Conservation (phyloP, 139 green algal species). For the Zygnema cylindricum region DNA sequence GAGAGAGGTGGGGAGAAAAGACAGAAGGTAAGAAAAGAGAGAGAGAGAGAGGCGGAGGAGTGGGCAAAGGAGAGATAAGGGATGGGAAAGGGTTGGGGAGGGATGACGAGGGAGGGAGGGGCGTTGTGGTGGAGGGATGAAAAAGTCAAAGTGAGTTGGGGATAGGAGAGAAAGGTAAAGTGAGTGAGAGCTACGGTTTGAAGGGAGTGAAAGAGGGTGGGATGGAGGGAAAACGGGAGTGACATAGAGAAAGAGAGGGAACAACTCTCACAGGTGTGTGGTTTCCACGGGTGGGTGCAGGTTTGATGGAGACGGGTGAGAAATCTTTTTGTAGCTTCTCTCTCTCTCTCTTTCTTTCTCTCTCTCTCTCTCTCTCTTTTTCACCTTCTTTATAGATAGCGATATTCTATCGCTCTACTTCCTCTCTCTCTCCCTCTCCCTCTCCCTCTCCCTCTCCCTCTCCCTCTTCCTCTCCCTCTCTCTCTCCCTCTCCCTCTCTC, state of each 20-base stretch:
- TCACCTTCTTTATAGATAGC: no score
- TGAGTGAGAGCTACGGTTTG: background rate
- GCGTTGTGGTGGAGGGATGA: background rate
- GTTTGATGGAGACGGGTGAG: constrained; percentile 51
- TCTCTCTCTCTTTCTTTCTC: background rate
- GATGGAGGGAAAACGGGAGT: background rate
- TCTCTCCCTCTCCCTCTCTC: background rate
- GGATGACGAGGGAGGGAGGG: background rate
- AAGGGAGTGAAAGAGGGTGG: background rate
- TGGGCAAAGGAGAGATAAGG: background rate
- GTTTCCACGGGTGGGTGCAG: constrained; percentile 35
- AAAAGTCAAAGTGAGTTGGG: no score
- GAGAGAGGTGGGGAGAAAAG: background rate
- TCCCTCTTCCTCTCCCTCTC: background rate
- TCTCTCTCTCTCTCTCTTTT: no score
- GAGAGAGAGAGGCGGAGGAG: background rate
- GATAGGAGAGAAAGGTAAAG: background rate
- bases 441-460: background rate
- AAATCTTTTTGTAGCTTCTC: background rate
- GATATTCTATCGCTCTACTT: background rate
- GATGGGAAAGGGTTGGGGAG: background rate
- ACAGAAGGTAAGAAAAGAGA: no score
- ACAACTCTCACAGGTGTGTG: background rate
- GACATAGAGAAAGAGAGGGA: background rate
- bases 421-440: background rate